Conservation (phyloP, 2,329 filamentous ascomycete species). For the Aspergillus ochraceus region DNA sequence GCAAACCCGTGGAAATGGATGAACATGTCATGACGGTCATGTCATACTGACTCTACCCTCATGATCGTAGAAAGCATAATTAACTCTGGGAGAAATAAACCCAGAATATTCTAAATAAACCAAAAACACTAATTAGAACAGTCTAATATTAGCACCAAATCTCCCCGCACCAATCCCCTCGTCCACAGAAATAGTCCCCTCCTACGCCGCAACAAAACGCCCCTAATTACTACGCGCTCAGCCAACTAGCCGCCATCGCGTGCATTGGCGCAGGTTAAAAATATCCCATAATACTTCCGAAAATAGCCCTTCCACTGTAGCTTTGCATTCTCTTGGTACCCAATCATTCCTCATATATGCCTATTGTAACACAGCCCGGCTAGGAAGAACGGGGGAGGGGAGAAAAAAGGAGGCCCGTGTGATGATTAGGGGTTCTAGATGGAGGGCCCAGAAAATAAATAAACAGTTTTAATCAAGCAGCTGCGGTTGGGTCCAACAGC, state of each 20-base stretch:
- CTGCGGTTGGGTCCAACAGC: background rate
- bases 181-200: background rate
- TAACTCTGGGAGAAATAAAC: too few species aligned
- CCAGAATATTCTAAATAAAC: too few species aligned
- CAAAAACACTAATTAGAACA: background rate
- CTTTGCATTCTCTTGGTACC: background rate
- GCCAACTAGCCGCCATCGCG: background rate
- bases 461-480: background rate
- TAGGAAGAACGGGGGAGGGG: background rate
- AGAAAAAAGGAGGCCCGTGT: background rate
- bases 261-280: constrained; percentile 6
- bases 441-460: background rate
- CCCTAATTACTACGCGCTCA: background rate
- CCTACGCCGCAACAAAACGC: background rate
- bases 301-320: background rate
- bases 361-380: background rate
- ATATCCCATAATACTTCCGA: constrained; percentile 4
- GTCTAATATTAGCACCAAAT: background rate
- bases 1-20: background rate
- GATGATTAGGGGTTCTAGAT: background rate
- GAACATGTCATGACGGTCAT: too few species aligned
- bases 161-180: background rate
- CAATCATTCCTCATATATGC: background rate
- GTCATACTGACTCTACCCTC: too few species aligned
- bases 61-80: too few species aligned